A percentile compares a stretch with the other conserved stretches of the same genome.
phyloP scores from a whole-genome alignment of 1,284 basidiomycete species.

The Cryptococcus floricola region DNA sequence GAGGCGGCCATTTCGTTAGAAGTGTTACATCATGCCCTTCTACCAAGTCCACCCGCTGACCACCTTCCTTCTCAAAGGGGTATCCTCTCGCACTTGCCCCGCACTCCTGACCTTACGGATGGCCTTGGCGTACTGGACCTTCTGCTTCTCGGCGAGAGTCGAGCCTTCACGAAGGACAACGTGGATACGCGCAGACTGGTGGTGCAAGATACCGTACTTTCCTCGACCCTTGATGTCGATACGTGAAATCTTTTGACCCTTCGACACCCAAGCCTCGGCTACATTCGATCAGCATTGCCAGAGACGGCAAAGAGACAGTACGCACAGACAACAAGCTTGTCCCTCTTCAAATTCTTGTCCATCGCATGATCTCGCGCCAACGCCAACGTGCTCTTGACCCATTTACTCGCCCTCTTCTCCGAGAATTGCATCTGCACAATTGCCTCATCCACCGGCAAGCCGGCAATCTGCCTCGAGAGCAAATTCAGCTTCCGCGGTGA shows the following conservation, averaged over 20 bases:
- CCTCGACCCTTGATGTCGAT: constrained; percentile 85
- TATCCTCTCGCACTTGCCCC: constrained; percentile 70
- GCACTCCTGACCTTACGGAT: constrained; percentile 73
- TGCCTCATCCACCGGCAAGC: constrained; percentile 86
- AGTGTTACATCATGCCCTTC: constrained; percentile 14
- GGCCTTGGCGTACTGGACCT: constrained; percentile 62
- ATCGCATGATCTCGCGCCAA: constrained; percentile 83
- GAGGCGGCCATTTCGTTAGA: neutral
- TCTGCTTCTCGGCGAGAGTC: constrained; percentile 67
- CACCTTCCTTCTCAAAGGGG: constrained; percentile 68
- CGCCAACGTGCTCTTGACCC: constrained; percentile 82
- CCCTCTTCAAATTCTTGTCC: constrained; percentile 69
- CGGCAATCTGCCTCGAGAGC: constrained; percentile 79
- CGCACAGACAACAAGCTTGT: constrained; percentile 77
- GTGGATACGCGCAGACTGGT: constrained; percentile 71
- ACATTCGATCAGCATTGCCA: constrained; percentile 2
- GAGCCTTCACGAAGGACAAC: constrained; percentile 80
- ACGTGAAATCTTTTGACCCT: constrained; percentile 67
- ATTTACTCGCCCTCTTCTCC: constrained; percentile 75
- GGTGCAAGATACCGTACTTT: constrained; percentile 70
- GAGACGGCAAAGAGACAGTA: constrained; percentile 20
- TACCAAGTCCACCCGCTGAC: constrained; percentile 74
- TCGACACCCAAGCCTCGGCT: constrained; percentile 92
- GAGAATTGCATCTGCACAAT: constrained; percentile 96
- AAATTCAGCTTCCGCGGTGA: constrained; percentile 88